Conservation (phyloP, 495 filamentous ascomycete species). For the Oidiodendron maius region DNA sequence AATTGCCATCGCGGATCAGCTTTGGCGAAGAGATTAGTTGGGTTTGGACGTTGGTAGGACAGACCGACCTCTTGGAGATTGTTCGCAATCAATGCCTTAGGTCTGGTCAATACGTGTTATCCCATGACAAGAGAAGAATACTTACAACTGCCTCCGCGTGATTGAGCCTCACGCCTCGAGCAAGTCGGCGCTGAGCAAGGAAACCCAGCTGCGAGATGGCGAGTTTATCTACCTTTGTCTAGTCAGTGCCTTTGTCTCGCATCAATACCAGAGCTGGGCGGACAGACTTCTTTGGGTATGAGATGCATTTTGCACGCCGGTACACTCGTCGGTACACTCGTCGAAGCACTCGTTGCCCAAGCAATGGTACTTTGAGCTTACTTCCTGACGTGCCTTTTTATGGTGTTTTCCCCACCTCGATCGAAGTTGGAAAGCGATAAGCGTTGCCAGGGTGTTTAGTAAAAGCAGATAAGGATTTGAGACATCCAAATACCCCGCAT, state of each 20-base stretch:
- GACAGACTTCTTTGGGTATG: conserved; percentile 74
- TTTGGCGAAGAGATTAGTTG: background rate
- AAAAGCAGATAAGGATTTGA: too few species aligned
- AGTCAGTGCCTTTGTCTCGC: conserved; percentile 2
- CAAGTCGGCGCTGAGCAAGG: conserved; percentile 83
- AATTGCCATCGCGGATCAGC: conserved; percentile 92
- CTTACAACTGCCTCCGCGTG: conserved; percentile 84
- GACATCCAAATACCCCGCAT: too few species aligned
- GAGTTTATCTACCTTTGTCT: conserved; percentile 85
- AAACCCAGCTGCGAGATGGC: conserved; percentile 83
- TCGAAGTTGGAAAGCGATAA: too few species aligned
- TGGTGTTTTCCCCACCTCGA: too few species aligned
- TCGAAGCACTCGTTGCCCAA: too few species aligned
- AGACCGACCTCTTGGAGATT: conserved; percentile 74
- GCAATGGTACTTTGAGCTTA: too few species aligned
- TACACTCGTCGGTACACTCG: too few species aligned
- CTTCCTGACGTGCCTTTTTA: too few species aligned
- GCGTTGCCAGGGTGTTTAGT: too few species aligned
- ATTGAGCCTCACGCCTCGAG: conserved; percentile 83
- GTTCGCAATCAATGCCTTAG: conserved; percentile 79
- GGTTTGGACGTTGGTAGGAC: background rate
- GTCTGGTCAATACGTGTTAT: too few species aligned
- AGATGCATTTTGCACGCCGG: conserved; percentile 74
- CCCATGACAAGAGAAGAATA: conserved; percentile 19
- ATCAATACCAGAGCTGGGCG: background rate